Percentiles rank a stretch among this genome's conserved stretches.
Evolutionary conservation across 129 eudicot species (phyloP).

Genomic region (Pittosporum tobira): DNA sequence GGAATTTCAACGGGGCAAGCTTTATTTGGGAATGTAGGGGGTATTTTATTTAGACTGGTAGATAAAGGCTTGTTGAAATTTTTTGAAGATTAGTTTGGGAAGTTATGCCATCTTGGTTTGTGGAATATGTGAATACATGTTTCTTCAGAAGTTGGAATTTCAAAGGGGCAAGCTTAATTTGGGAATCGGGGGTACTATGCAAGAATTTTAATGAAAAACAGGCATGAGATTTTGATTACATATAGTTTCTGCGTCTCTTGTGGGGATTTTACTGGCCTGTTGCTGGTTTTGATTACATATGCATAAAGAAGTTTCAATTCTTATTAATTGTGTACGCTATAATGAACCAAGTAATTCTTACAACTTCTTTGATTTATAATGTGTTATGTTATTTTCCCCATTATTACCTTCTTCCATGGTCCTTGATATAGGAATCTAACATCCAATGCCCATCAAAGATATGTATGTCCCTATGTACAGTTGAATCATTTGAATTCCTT

Average conservation of each 20-base stretch:
- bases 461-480: background rate
- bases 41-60: no score
- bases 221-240: conserved; percentile 34
- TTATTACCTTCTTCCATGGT: background rate
- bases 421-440: background rate
- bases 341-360: conserved; percentile 14
- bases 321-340: conserved; percentile 38
- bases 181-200: background rate
- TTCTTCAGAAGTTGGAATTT: background rate
- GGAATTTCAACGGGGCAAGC: background rate
- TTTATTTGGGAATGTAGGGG: no score
- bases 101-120: no score
- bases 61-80: no score
- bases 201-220: no score
- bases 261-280: no score
- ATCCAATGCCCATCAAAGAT: background rate
- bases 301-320: conserved; percentile 48
- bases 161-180: background rate
- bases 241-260: no score
- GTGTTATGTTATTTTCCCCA: no score
- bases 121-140: background rate
- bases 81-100: no score
- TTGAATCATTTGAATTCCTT: background rate
- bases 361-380: background rate
- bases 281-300: no score